Evolutionary conservation across 163 green algal genomes (phyloP).

Genomic region (Chlorella variabilis): DNA sequence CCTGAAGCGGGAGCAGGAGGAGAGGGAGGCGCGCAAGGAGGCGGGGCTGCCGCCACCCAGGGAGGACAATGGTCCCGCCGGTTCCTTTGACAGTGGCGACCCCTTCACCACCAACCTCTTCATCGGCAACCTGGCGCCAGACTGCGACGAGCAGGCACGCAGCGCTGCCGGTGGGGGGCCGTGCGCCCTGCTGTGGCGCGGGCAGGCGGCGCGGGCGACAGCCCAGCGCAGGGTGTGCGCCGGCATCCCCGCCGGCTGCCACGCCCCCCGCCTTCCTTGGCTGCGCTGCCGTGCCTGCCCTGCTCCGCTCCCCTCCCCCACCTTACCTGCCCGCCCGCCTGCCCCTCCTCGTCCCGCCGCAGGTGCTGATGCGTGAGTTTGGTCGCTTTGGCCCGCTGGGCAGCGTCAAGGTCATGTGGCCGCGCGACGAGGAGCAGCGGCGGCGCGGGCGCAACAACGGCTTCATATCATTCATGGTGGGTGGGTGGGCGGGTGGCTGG

Average conservation of each 20-base stretch:
- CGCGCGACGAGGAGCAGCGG: conserved; percentile 91
- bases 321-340: not conserved
- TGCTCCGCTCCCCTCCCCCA: not conserved
- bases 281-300: too few relatives aligned
- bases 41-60: conserved; percentile 44
- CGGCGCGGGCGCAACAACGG: conserved; percentile 87
- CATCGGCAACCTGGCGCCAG: conserved; percentile 85
- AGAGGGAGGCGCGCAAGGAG: conserved; percentile 74
- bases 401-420: conserved; percentile 98
- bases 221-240: too few relatives aligned
- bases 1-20: conserved; percentile 85
- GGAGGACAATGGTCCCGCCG: not conserved
- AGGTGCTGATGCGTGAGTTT: conserved; percentile 89
- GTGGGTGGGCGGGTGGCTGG: not conserved
- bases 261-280: too few relatives aligned
- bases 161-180: not conserved
- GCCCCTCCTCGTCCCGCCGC: not conserved
- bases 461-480: conserved; percentile 97
- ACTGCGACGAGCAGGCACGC: conserved; percentile 80
- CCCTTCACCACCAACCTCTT: conserved; percentile 92
- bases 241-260: too few relatives aligned
- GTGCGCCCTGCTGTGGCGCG: not conserved
- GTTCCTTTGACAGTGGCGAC: conserved; percentile 70
- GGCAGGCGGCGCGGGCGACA: not conserved
- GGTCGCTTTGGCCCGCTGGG: conserved; percentile 90